These are phyloP conservation scores for Baeospora myosura DNA, from an alignment of 1,284 basidiomycete genomes.

Conservation along the genomic window DNA sequence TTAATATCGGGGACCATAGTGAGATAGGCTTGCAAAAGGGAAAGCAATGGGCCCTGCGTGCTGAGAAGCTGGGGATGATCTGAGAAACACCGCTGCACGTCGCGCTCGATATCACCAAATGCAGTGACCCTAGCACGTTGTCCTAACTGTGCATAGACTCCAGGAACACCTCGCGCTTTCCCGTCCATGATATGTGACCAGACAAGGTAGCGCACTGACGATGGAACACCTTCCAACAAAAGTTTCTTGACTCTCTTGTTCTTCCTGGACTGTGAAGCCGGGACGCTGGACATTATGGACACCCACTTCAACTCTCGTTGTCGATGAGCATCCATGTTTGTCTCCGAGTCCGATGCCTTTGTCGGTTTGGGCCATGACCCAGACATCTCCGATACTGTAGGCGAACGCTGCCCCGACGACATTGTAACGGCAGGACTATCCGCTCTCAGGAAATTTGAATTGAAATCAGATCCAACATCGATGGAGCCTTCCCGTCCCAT, in stretches of 20 bases:
- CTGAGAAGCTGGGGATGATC: slow-evolving; percentile 50
- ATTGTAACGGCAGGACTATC: slow-evolving; percentile 42
- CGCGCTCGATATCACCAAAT: slow-evolving; percentile 53
- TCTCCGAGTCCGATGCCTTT: slow-evolving; percentile 19
- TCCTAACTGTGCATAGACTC: slow-evolving; percentile 63
- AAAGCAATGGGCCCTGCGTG: slow-evolving; percentile 45
- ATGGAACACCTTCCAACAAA: slow-evolving; percentile 74
- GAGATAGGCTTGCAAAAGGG: slow-evolving; percentile 65
- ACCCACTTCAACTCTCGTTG: slow-evolving; percentile 75
- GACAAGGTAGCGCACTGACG: slow-evolving; percentile 76
- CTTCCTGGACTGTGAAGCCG: slow-evolving; percentile 63
- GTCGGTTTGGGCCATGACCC: slow-evolving; percentile 4
- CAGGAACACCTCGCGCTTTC: slow-evolving; percentile 59
- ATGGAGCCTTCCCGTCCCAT: slow-evolving; percentile 26
- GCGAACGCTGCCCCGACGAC: slow-evolving; percentile 19
- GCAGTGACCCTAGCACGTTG: slow-evolving; percentile 49
- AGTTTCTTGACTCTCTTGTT: slow-evolving; percentile 82
- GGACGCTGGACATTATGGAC: slow-evolving; percentile 51
- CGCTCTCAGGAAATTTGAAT: slow-evolving; percentile 29
- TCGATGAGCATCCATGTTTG: slow-evolving; percentile 59
- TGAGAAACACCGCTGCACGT: slow-evolving; percentile 45
- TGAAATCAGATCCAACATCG: slow-evolving; percentile 22
- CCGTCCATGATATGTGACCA: slow-evolving; percentile 79
- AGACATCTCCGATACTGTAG: slow-evolving; percentile 16
- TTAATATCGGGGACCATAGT: slow-evolving; percentile 76